These are phyloP conservation scores for Imleria badia DNA, from an alignment of 768 basidiomycete species.

Conservation along the genomic window DNA sequence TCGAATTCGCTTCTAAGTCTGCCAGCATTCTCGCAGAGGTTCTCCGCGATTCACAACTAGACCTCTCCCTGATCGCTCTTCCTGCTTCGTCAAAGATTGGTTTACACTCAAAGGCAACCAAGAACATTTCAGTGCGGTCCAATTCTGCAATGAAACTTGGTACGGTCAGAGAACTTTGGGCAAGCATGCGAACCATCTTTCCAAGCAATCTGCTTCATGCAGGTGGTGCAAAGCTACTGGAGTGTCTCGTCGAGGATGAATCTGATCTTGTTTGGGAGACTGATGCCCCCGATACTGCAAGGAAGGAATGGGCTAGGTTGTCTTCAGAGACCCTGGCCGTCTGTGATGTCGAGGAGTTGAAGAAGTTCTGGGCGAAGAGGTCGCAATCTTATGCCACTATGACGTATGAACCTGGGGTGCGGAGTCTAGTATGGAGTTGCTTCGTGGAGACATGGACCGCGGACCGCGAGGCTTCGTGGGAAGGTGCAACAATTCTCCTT, in stretches of 20 bases:
- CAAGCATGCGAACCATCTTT: conserved; percentile 41
- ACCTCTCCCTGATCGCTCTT: conserved; percentile 36
- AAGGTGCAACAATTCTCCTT: conserved; percentile 50
- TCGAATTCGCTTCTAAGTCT: conserved; percentile 41
- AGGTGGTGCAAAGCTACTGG: conserved; percentile 48
- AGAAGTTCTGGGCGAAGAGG: conserved; percentile 49
- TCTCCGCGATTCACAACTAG: conserved; percentile 45
- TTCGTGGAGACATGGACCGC: conserved; percentile 58
- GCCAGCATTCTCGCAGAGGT: conserved; percentile 49
- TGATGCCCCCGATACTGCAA: conserved; percentile 44
- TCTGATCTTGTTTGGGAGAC: conserved; percentile 44
- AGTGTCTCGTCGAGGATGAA: conserved; percentile 49
- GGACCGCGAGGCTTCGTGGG: conserved; percentile 48
- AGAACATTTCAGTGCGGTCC: conserved; percentile 18
- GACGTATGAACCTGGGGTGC: conserved; percentile 41
- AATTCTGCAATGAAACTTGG: conserved; percentile 57
- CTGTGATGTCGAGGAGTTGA: conserved; percentile 47
- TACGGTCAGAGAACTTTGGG: conserved; percentile 61
- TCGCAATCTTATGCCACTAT: conserved; percentile 20
- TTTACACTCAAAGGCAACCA: conserved; percentile 7
- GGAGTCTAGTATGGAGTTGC: conserved; percentile 54
- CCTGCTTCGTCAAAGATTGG: conserved; percentile 10
- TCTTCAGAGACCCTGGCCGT: conserved; percentile 54
- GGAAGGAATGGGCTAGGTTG: conserved; percentile 57
- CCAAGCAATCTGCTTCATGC: conserved; percentile 41